Percentiles rank a stretch among this genome's conserved stretches.
Conservation (phyloP, 2,329 filamentous ascomycete genomes). For the Fusarium subtropicale region DNA sequence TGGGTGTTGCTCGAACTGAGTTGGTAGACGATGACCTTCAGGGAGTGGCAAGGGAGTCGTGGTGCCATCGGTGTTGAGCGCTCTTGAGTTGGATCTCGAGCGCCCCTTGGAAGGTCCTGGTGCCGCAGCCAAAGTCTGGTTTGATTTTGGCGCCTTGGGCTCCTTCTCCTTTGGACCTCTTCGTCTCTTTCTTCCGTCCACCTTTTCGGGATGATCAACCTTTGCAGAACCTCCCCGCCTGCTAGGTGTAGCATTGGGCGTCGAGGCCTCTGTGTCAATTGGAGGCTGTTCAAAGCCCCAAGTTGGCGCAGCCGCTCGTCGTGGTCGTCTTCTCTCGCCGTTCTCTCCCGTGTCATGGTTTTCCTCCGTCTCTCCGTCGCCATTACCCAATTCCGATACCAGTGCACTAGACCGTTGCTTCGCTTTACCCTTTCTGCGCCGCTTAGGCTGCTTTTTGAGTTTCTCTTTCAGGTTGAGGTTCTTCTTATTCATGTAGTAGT, state of each 20-base stretch:
- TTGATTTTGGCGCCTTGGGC: conserved; percentile 55
- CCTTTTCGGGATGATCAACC: conserved; percentile 61
- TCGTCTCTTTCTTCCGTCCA: conserved; percentile 54
- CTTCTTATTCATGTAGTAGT: conserved; percentile 86
- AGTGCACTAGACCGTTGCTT: conserved; percentile 73
- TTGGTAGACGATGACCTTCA: conserved; percentile 56
- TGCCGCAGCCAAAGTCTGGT: conserved; percentile 61
- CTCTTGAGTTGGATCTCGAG: conserved; percentile 67
- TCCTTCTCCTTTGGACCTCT: conserved; percentile 57
- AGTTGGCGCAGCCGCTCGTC: conserved; percentile 75
- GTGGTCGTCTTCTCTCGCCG: conserved; percentile 69
- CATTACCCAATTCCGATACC: conserved; percentile 73
- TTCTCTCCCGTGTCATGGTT: conserved; percentile 68
- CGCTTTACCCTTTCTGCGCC: conserved; percentile 67
- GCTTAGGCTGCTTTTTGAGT: conserved; percentile 72
- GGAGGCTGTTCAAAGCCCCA: conserved; percentile 73
- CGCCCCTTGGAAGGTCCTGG: conserved; percentile 60
- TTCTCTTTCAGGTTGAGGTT: conserved; percentile 81
- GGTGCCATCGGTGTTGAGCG: conserved; percentile 58
- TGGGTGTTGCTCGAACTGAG: conserved; percentile 59
- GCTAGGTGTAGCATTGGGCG: conserved; percentile 68
- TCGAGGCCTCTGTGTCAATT: conserved; percentile 70
- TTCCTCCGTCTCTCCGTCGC: conserved; percentile 68
- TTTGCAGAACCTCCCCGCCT: conserved; percentile 61
- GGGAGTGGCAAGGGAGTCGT: conserved; percentile 52